Evolutionary conservation across 495 filamentous ascomycete species (phyloP), one percentile per base, ranked within the genome.

Genomic region (Letharia lupina): DNA sequence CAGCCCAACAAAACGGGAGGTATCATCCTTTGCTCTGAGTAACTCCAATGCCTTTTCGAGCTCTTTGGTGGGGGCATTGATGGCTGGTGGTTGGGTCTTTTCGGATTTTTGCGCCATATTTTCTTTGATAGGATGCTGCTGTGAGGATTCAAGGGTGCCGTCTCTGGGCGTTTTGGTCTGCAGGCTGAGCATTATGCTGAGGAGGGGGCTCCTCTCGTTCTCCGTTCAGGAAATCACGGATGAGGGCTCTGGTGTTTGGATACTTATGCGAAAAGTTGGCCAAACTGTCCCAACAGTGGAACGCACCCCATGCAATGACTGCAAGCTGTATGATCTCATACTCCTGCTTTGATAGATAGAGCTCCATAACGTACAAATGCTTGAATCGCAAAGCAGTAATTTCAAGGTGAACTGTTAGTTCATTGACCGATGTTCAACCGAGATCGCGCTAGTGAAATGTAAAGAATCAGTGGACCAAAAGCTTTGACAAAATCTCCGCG

Each of bases 1-100:
- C n/a, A 89, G 76, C 1, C 86, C 86, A 47, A 88, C 85, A 62
- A 89, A 87, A 60, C 83, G 80, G 8, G 82, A 82, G 0, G 85
- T 88, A 67, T 89, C 86, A 69, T 86, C 82, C 28, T 82, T 83
- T 64, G 83, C 68, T 56, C 75, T 75, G 11, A 89, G 78, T 33
- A 64, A 40, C 16, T 31, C 45, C 20, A 67, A 60, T 8, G 66
- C 66, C 20, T 39, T 56, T 60, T 67, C 61, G 20, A 67, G 42
- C 12, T 60, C 66, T 65, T 66, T 69, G 35, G 54, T 15, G 16
- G 45, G 52, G 8, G 41, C 20, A 33, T 10, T 37, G 33, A 57
- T 33, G 3, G 33, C 54, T 57, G 33, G 15, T 37, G 54, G 54
- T 35, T 20, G 31, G 15, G 31, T 37, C 10, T 15, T 35, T n/a